A percentile compares a stretch with the other conserved stretches of the same genome.
Conservation (phyloP, 305 asterid species). For the Rubia peregrina region DNA sequence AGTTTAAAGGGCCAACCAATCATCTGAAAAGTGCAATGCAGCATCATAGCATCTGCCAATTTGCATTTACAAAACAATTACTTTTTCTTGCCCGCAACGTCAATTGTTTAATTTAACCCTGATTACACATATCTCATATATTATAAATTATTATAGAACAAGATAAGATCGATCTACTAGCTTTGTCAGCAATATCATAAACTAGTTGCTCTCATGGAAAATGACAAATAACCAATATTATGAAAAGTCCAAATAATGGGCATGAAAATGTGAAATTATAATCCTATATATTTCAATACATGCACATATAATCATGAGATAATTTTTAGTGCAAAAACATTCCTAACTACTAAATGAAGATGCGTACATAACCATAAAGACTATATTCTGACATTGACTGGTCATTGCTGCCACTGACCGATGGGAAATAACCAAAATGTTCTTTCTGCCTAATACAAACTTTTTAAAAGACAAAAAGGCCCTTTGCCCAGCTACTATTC, state of each 20-base stretch:
- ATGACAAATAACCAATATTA: not conserved
- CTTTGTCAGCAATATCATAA: not conserved
- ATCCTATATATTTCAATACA: too few species aligned
- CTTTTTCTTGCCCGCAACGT: not conserved
- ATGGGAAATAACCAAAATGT: too few species aligned
- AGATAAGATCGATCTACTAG: not conserved
- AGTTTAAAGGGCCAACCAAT: not conserved
- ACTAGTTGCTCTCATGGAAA: not conserved
- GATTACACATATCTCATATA: too few species aligned
- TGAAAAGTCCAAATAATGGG: not conserved
- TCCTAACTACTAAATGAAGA: too few species aligned
- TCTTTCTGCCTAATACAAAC: too few species aligned
- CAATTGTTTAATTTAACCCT: not conserved
- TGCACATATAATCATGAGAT: too few species aligned
- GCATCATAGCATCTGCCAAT: not conserved
- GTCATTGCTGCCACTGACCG: too few species aligned
- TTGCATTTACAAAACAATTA: not conserved
- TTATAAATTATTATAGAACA: not conserved
- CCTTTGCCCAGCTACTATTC: too few species aligned
- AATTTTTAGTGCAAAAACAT: too few species aligned
- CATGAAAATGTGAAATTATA: not conserved
- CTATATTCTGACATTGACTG: too few species aligned
- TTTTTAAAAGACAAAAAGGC: too few species aligned
- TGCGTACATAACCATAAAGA: too few species aligned
- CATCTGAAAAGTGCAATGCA: not conserved